Conservation (phyloP, 2,329 filamentous ascomycete species). For the Penicillium sp. region DNA sequence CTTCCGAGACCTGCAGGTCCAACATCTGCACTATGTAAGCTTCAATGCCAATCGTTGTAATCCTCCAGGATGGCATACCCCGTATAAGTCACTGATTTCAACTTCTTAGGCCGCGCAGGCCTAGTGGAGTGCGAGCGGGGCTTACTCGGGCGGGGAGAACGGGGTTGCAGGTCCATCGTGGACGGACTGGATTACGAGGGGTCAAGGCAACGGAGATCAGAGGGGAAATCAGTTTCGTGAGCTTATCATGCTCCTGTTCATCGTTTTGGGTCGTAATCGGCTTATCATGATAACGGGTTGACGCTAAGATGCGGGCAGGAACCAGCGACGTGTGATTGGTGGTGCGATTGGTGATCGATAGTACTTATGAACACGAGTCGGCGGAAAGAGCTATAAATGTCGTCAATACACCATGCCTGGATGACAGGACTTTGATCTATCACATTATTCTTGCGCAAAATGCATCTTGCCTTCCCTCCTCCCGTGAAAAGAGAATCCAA, state of each 20-base stretch:
- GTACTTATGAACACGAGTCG: neutral
- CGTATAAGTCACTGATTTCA: neutral
- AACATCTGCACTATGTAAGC: constrained; percentile 6
- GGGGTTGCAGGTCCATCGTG: neutral
- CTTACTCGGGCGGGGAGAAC: neutral
- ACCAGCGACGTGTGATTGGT: neutral
- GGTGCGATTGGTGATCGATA: neutral
- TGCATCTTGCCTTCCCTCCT: neutral
- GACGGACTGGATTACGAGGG: neutral
- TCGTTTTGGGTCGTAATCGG: neutral
- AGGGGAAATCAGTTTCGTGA: neutral
- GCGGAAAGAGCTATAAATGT: neutral
- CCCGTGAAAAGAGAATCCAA: neutral
- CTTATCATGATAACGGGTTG: neutral
- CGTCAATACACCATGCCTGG: no score
- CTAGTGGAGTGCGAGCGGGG: neutral
- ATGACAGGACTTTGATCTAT: neutral
- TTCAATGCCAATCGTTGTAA: neutral
- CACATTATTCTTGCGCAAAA: neutral
- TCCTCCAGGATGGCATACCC: neutral
- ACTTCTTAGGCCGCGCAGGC: neutral
- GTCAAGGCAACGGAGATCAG: neutral
- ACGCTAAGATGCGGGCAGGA: neutral
- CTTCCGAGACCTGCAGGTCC: constrained; percentile 15
- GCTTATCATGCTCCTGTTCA: neutral